Percentiles rank a stretch among this genome's conserved stretches.
Evolutionary conservation across 2,329 filamentous ascomycete genomes (phyloP).

Genomic region (Arthrocladium fulminans): DNA sequence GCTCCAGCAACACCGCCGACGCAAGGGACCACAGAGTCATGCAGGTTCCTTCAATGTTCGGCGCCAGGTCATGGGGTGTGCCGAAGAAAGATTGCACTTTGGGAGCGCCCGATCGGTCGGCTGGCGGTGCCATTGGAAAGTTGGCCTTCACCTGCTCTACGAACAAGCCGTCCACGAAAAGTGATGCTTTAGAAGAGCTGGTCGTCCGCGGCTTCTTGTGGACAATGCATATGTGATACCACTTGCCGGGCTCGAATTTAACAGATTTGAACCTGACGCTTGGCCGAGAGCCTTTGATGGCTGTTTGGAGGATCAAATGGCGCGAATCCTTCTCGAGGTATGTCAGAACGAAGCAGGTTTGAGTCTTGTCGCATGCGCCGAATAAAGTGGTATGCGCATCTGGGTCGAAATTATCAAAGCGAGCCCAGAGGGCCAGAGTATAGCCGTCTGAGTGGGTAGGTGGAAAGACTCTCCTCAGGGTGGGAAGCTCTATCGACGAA

Average conservation of each 20-base stretch:
- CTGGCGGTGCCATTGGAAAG: conserved; percentile 69
- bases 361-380: conserved; percentile 82
- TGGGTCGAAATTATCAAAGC: conserved; percentile 76
- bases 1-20: conserved; percentile 79
- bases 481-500: conserved; percentile 80
- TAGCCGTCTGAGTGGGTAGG: conserved; percentile 72
- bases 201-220: conserved; percentile 71
- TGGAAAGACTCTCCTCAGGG: conserved; percentile 76
- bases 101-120: conserved; percentile 42
- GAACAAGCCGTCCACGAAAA: conserved; percentile 91
- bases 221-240: conserved; percentile 90
- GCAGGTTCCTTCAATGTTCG: conserved; percentile 61
- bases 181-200: conserved; percentile 67
- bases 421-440: conserved; percentile 81
- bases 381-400: conserved; percentile 89
- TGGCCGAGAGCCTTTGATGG: conserved; percentile 72
- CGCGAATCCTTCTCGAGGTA: conserved; percentile 90
- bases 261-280: conserved; percentile 89
- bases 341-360: conserved; percentile 86
- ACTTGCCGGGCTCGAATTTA: conserved; percentile 63
- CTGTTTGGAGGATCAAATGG: conserved; percentile 93
- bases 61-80: conserved; percentile 77
- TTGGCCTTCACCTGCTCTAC: conserved; percentile 82
- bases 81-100: conserved; percentile 88
- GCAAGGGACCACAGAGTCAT: conserved; percentile 80